These are phyloP conservation scores for Elasticomyces elasticus DNA, from an alignment of 495 filamentous ascomycete genomes.

Conservation along the genomic window DNA sequence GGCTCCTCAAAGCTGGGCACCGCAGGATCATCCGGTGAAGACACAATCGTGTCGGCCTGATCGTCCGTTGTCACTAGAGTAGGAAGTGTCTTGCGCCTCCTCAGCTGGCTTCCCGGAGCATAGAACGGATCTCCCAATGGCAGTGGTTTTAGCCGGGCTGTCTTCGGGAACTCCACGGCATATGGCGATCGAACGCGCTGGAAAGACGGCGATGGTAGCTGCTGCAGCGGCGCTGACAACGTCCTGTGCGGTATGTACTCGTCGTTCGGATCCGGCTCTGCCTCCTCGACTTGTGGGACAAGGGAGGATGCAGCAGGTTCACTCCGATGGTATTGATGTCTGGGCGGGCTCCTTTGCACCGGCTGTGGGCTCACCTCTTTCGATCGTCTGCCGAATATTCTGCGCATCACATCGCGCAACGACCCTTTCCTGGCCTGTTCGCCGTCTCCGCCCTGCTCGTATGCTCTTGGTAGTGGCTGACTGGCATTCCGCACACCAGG, in stretches of 20 bases:
- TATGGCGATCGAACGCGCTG: slow-evolving; percentile 19
- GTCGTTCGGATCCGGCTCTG: not conserved
- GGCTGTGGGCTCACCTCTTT: slow-evolving; percentile 3
- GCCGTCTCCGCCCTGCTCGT: not conserved
- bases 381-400: slow-evolving; percentile 20
- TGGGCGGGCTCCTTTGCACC: slow-evolving; percentile 4
- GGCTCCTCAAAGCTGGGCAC: slow-evolving; percentile 7
- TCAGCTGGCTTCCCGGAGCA: slow-evolving; percentile 17
- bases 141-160: slow-evolving; percentile 19
- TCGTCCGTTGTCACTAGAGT: slow-evolving; percentile 1
- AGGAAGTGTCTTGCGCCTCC: slow-evolving; percentile 17
- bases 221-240: slow-evolving; percentile 16
- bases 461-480: not conserved
- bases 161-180: slow-evolving; percentile 23
- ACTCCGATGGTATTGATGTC: slow-evolving; percentile 16
- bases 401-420: slow-evolving; percentile 21
- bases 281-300: not conserved
- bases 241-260: slow-evolving; percentile 10
- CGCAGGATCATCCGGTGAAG: not conserved
- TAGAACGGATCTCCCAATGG: slow-evolving; percentile 17
- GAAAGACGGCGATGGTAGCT: slow-evolving; percentile 6
- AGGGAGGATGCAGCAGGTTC: slow-evolving; percentile 8
- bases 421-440: slow-evolving; percentile 19
- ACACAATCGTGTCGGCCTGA: not conserved
- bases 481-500: slow-evolving; percentile 3